Base-by-base conservation (phyloP, 306 rosid species). In the Biancaea sappan region DNA sequence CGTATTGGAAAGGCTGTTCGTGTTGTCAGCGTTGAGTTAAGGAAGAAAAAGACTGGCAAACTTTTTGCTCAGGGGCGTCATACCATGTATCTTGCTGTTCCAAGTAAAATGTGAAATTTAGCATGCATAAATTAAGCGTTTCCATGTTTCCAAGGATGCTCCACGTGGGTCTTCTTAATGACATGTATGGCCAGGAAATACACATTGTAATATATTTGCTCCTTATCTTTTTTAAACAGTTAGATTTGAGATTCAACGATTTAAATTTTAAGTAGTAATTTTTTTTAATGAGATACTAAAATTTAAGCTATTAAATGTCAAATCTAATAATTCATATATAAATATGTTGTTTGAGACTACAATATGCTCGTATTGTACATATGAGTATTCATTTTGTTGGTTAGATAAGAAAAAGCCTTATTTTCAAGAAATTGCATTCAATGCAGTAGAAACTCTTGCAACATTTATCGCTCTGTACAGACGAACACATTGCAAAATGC, bases 11-110 rank as follows among this genome's bases (percentile, higher is more conserved):
- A 83, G 59, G 77, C 71, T 61, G 72, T 85, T 26, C 86, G 78
- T 5, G 92, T 88, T 28, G 76, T 67, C 6, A 88, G 84, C 26
- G 86, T 88, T 9, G 86, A 85, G 84, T 62, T 85, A 35, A 85
- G 88, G 83, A 88, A 81, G 68, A 88, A 83, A 61, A 46, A 67
- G 60, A 81, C 81, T 0, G 82, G 90, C 50, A 88, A 88, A 66
- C 62, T 88, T 46, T 26, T 88, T 31, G 92, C 90, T 21, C 92
- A 85, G 70, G 90, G 90, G 9, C 90, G 88, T 46, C 92, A 83
- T 73, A 86, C 88, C 57, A 84, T 81, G 79, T 88, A 79, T 64
- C 87, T 86, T 26, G 81, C 87, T 12, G 4, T 79, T 43, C 0
- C 82, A 16, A 86, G 92, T 67, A 88, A 81, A 78, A 26, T 88